Evolutionary conservation across 176 grass and related monocot genomes (phyloP).

Genomic region (Aegilops umbellulata): DNA sequence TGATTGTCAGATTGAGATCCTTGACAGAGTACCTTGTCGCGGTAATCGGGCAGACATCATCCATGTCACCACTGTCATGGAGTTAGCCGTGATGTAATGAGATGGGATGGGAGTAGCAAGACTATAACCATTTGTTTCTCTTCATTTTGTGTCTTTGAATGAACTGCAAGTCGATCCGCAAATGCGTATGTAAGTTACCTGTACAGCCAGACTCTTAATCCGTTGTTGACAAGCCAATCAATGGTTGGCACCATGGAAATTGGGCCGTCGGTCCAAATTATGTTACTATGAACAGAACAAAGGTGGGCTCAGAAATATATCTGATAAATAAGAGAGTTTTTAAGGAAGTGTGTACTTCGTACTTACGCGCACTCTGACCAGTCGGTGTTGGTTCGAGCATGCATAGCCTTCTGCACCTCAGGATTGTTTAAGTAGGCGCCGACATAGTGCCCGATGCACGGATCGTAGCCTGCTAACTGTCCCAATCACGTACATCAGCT

Average conservation of each 20-base stretch:
- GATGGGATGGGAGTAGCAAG: too few relatives aligned
- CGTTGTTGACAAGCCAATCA: not conserved
- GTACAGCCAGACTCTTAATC: conserved; percentile 8
- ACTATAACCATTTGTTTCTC: not conserved
- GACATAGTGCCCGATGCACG: not conserved
- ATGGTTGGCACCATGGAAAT: not conserved
- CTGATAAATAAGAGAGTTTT: not conserved
- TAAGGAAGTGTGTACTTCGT: not conserved
- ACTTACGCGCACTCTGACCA: not conserved
- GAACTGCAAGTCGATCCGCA: too few relatives aligned
- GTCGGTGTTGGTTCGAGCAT: not conserved
- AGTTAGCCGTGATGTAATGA: not conserved
- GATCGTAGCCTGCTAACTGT: conserved; percentile 40
- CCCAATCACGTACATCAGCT: not conserved
- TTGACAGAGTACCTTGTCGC: conserved; percentile 12
- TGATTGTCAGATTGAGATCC: conserved; percentile 3
- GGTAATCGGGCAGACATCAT: conserved; percentile 25
- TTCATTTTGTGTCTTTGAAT: not conserved
- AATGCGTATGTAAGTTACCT: not conserved
- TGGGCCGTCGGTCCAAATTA: not conserved
- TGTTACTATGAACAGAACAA: not conserved
- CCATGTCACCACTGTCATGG: conserved; percentile 20
- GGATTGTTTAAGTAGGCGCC: not conserved
- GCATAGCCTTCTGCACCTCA: not conserved
- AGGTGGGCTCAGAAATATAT: not conserved